phyloP scores from a whole-genome alignment of 305 asterid species.

The Rubia peregrina region DNA sequence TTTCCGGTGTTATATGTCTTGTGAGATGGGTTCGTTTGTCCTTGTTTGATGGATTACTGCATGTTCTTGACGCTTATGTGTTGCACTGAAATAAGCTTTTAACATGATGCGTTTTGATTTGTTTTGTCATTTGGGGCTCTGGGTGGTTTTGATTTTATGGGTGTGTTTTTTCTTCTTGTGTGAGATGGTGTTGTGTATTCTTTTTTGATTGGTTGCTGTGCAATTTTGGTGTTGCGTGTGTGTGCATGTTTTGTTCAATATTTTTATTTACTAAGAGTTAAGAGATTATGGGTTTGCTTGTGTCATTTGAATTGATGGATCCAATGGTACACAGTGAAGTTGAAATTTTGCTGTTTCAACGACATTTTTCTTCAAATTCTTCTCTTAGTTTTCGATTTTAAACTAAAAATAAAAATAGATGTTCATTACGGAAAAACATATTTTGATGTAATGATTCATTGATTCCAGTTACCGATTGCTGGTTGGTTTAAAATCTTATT shows the following conservation, averaged over 20 bases:
- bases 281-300: not conserved
- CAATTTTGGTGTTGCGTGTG: constrained; percentile 2
- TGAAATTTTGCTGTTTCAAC: not conserved
- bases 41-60: no score
- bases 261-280: not conserved
- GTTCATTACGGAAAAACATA: not conserved
- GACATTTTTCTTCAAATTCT: no score
- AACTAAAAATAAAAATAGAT: not conserved
- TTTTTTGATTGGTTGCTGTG: not conserved
- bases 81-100: no score
- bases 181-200: not conserved
- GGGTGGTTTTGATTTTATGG: constrained; percentile 14
- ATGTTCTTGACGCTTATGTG: no score
- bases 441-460: not conserved
- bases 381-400: not conserved
- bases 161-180: not conserved
- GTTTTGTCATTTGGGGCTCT: not conserved
- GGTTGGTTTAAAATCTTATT: not conserved
- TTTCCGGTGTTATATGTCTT: no score
- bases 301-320: not conserved
- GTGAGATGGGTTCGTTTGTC: no score
- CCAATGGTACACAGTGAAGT: not conserved
- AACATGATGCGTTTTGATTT: not conserved
- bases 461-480: not conserved
- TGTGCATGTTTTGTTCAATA: not conserved